Conservation (phyloP, 495 filamentous ascomycete species). For the Halenospora varia region DNA sequence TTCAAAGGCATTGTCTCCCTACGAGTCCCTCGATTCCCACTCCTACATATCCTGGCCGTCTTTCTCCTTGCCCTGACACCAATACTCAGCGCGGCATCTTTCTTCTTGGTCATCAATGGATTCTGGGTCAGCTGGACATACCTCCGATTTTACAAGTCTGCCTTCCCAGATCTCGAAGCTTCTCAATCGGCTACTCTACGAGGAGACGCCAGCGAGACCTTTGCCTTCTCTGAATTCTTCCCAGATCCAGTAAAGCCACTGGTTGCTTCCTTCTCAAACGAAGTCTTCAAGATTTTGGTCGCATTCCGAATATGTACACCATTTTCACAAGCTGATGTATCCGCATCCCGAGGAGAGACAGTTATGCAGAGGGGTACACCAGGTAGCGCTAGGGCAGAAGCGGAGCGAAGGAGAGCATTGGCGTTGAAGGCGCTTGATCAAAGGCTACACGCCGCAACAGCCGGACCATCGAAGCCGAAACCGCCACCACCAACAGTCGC, state of each 20-base stretch:
- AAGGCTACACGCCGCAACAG: slow-evolving; percentile 77
- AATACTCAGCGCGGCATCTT: slow-evolving; percentile 78
- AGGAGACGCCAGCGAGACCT: slow-evolving; percentile 93
- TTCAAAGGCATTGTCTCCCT: slow-evolving; percentile 83
- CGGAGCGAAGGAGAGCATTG: slow-evolving; percentile 82
- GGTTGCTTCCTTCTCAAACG: slow-evolving; percentile 66
- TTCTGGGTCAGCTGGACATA: slow-evolving; percentile 92
- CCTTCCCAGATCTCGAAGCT: slow-evolving; percentile 56
- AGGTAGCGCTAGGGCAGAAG: slow-evolving; percentile 80
- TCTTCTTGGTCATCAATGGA: slow-evolving; percentile 75
- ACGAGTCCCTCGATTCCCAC: slow-evolving; percentile 86
- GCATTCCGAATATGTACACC: slow-evolving; percentile 73
- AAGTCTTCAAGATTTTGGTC: slow-evolving; percentile 71
- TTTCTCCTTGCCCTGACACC: slow-evolving; percentile 73
- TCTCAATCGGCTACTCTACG: slow-evolving; percentile 61
- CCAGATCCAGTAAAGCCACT: slow-evolving; percentile 80
- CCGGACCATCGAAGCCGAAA: slow-evolving; percentile 26
- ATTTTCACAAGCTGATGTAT: slow-evolving; percentile 81
- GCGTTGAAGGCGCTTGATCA: slow-evolving; percentile 91
- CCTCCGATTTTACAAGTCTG: slow-evolving; percentile 85
- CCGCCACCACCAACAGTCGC: slow-evolving; percentile 34
- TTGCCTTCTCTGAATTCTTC: slow-evolving; percentile 93
- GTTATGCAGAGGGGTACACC: slow-evolving; percentile 61
- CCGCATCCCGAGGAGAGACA: slow-evolving; percentile 55
- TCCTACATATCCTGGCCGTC: slow-evolving; percentile 75